Percentiles rank a stretch among this genome's conserved stretches.
Conservation (phyloP, 768 basidiomycete genomes). For the Lepiota subincarnata region DNA sequence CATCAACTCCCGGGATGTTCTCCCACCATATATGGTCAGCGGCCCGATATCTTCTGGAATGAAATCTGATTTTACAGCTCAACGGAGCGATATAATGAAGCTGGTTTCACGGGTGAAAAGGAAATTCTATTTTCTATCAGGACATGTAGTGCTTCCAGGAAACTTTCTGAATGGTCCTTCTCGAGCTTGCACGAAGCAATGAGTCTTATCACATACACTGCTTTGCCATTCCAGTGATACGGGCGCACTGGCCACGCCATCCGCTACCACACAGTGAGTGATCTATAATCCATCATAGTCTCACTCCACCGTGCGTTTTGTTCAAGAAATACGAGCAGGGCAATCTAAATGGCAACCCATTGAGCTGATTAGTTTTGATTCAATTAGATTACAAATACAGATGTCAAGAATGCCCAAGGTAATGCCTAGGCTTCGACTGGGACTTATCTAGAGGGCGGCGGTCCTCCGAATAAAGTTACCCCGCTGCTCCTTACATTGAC, state of each 20-base stretch:
- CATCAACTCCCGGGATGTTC: conserved; percentile 64
- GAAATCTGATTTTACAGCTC: conserved; percentile 30
- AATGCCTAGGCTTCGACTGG: no score
- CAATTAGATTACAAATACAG: no score
- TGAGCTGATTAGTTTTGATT: no score
- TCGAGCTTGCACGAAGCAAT: conserved; percentile 57
- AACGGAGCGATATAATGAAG: conserved; percentile 45
- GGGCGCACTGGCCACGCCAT: conserved; percentile 22
- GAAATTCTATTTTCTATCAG: conserved; percentile 13
- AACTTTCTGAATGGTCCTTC: conserved; percentile 54
- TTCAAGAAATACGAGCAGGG: no score
- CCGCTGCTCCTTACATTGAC: no score
- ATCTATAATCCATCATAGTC: no score
- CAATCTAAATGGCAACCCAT: no score
- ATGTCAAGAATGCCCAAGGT: no score
- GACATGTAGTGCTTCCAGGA: conserved; percentile 65
- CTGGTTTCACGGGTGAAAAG: conserved; percentile 9
- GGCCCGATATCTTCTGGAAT: conserved; percentile 14
- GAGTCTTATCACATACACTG: conserved; percentile 68
- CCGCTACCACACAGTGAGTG: neutral
- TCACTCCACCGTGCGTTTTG: no score
- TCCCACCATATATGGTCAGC: conserved; percentile 75
- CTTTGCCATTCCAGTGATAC: conserved; percentile 70
- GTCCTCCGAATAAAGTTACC: no score
- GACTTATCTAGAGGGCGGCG: no score